Evolutionary conservation across 2,329 filamentous ascomycete genomes (phyloP).

Genomic region (Apiospora saccharicola): DNA sequence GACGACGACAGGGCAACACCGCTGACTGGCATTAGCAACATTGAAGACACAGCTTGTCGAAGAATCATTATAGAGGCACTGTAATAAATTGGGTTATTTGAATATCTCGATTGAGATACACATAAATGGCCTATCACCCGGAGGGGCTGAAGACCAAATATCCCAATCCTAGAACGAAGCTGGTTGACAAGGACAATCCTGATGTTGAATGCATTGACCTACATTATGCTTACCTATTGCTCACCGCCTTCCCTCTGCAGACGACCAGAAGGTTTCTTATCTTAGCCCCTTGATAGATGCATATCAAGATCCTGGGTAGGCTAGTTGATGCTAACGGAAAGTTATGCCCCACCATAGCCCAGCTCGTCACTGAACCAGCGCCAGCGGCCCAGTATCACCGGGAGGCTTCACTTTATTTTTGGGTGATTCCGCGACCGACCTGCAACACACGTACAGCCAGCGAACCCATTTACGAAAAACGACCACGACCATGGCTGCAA

Average conservation of each 20-base stretch:
- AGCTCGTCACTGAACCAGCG: conserved; percentile 18
- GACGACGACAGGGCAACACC: too few species aligned
- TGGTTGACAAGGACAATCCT: neutral
- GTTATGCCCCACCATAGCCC: conserved; percentile 11
- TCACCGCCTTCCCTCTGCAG: conserved; percentile 7
- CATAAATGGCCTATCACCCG: too few species aligned
- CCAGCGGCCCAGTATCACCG: neutral
- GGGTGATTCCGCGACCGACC: conserved; percentile 1
- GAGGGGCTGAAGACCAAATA: too few species aligned
- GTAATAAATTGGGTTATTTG: too few species aligned
- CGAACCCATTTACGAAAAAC: neutral
- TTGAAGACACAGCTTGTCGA: too few species aligned
- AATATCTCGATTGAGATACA: too few species aligned
- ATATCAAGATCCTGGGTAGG: neutral
- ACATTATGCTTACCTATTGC: neutral
- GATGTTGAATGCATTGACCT: neutral
- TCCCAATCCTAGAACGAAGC: too few species aligned
- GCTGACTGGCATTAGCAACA: too few species aligned
- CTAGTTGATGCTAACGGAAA: neutral
- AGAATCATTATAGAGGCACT: too few species aligned
- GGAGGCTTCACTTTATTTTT: conserved; percentile 11
- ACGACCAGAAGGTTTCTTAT: neutral
- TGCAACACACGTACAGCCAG: neutral
- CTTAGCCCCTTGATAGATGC: conserved; percentile 9
- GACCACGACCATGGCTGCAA: neutral